Percentiles rank a stretch among this genome's conserved stretches.
Conservation (phyloP, 768 basidiomycete species). For the Suillus decipiens region DNA sequence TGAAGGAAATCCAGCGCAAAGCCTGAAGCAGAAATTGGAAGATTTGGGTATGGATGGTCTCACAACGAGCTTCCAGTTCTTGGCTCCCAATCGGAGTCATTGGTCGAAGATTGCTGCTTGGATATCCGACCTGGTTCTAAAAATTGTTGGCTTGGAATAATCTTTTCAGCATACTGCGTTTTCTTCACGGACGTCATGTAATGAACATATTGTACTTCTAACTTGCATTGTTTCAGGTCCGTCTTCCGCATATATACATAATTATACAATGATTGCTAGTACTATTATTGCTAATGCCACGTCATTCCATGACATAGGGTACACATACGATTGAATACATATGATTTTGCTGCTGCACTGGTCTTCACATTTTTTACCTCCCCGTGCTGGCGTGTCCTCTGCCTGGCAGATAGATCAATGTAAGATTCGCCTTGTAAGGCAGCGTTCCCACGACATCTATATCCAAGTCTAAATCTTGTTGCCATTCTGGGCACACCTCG, state of each 20-base stretch:
- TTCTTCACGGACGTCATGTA: slow-evolving; percentile 18
- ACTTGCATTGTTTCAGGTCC: slow-evolving; percentile 8
- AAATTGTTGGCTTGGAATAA: slow-evolving; percentile 45
- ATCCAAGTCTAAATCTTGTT: not conserved
- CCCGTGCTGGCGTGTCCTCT: not conserved
- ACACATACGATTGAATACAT: slow-evolving; percentile 5
- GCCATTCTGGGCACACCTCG: slow-evolving; percentile 7
- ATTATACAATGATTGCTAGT: slow-evolving; percentile 8
- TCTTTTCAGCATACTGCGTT: slow-evolving; percentile 7
- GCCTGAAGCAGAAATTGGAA: slow-evolving; percentile 58
- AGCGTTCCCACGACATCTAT: not conserved
- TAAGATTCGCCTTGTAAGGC: not conserved
- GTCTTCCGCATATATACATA: slow-evolving; percentile 15
- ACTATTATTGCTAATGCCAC: slow-evolving; percentile 1
- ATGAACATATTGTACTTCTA: slow-evolving; percentile 19
- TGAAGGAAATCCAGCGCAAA: slow-evolving; percentile 44
- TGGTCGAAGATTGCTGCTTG: slow-evolving; percentile 71
- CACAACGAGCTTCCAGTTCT: slow-evolving; percentile 70
- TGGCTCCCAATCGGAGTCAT: slow-evolving; percentile 53
- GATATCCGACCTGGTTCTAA: slow-evolving; percentile 64
- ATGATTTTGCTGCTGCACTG: not conserved
- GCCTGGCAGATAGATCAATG: not conserved
- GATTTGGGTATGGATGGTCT: slow-evolving; percentile 75
- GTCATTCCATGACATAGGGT: slow-evolving; percentile 1
- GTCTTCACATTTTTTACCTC: not conserved